Evolutionary conservation across 352 stramenopile species (phyloP).

Genomic region (Phytophthora tentaculata): DNA sequence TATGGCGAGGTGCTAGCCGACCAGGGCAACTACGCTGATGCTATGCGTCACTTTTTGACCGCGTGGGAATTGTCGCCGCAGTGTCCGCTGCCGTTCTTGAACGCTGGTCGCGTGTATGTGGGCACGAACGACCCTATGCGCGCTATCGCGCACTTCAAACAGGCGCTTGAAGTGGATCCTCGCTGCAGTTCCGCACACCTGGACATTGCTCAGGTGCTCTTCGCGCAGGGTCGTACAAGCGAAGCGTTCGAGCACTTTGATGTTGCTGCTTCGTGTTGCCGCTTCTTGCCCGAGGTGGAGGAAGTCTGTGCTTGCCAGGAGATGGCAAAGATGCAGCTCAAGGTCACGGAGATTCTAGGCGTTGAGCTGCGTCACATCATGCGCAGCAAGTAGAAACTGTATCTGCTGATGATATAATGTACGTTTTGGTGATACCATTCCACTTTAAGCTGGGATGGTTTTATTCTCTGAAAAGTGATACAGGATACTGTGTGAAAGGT

Average conservation of each 20-base stretch:
- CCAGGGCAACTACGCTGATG: conserved; percentile 81
- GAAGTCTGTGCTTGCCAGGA: conserved; percentile 77
- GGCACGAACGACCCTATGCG: conserved; percentile 83
- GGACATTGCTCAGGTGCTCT: conserved; percentile 87
- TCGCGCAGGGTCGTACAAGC: conserved; percentile 73
- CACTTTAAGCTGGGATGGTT: neutral
- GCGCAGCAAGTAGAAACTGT: conserved; percentile 63
- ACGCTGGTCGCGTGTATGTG: conserved; percentile 83
- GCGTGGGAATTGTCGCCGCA: conserved; percentile 76
- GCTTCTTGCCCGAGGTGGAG: conserved; percentile 85
- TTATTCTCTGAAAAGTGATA: conserved; percentile 2
- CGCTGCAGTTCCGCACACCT: conserved; percentile 83
- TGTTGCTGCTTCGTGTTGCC: conserved; percentile 68
- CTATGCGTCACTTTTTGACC: conserved; percentile 80
- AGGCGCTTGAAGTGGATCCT: conserved; percentile 77
- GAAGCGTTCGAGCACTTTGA: conserved; percentile 85
- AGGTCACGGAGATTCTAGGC: conserved; percentile 84
- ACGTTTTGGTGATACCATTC: neutral
- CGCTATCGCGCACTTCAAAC: conserved; percentile 83
- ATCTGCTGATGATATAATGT: conserved; percentile 8
- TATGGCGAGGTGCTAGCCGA: conserved; percentile 84
- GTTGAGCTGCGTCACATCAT: conserved; percentile 89
- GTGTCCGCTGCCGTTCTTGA: conserved; percentile 85
- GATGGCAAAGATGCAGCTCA: conserved; percentile 88
- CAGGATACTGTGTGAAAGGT: conserved; percentile 3